phyloP scores from a whole-genome alignment of 2,329 filamentous ascomycete genomes.

The Phyllosticta citribraziliensis region DNA sequence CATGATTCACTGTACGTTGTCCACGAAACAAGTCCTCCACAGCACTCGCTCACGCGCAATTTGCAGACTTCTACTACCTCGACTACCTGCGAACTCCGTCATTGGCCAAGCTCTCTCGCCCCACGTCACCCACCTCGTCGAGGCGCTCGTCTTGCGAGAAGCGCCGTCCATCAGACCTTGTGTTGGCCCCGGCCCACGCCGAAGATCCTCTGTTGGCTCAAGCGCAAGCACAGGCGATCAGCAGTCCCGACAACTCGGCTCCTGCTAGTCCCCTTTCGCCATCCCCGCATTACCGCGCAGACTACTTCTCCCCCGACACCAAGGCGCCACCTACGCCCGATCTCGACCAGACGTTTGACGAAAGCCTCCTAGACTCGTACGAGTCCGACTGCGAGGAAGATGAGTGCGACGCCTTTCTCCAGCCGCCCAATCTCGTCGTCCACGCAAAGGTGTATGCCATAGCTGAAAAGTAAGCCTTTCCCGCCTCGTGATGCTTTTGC shows the following conservation, averaged over 20 bases:
- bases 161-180: neutral
- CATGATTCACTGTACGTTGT: conserved; percentile 30
- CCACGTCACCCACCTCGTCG: conserved; percentile 14
- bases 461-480: conserved; percentile 36
- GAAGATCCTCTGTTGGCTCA: conserved; percentile 30
- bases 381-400: conserved; percentile 12
- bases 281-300: conserved; percentile 6
- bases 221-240: conserved; percentile 6
- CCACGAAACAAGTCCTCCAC: neutral
- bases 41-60: conserved; percentile 2
- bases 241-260: conserved; percentile 4
- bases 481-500: conserved; percentile 11
- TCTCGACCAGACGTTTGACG: conserved; percentile 1
- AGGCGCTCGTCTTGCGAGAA: neutral
- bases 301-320: conserved; percentile 9
- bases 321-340: conserved; percentile 4
- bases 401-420: conserved; percentile 27
- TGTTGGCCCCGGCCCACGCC: conserved; percentile 21
- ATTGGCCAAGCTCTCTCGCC: conserved; percentile 14
- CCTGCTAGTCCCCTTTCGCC: conserved; percentile 6
- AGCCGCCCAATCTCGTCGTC: conserved; percentile 32
- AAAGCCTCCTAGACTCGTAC: conserved; percentile 5
- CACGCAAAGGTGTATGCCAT: conserved; percentile 41
- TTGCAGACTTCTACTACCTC: conserved; percentile 31
- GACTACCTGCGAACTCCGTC: conserved; percentile 23